Percentiles rank a stretch among this genome's conserved stretches.
These are phyloP conservation scores for Ophiocordyceps camponoti-floridani DNA, from an alignment of 2,329 filamentous ascomycete genomes.

Conservation along the genomic window DNA sequence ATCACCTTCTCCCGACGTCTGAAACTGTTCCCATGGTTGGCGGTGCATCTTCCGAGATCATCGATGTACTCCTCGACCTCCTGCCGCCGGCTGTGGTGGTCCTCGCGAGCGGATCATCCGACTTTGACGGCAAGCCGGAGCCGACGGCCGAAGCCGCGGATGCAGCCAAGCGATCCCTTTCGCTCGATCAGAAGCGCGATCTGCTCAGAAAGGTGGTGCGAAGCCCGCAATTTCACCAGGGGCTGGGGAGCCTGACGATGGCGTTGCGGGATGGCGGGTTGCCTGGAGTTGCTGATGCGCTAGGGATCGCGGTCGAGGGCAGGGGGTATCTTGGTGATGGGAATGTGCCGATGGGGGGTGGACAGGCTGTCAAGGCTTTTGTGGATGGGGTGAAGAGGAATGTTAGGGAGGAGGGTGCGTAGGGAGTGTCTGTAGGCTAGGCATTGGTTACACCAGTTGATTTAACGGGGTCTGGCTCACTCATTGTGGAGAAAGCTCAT, in stretches of 20 bases:
- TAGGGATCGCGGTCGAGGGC: slow-evolving; percentile 65
- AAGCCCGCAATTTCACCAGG: slow-evolving; percentile 83
- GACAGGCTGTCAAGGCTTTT: slow-evolving; percentile 80
- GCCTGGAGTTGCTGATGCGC: slow-evolving; percentile 73
- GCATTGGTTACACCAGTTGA: no score
- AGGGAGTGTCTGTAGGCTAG: neutral
- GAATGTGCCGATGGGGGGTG: slow-evolving; percentile 70
- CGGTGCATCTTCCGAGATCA: slow-evolving; percentile 39
- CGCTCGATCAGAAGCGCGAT: slow-evolving; percentile 57
- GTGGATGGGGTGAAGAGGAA: slow-evolving; percentile 73
- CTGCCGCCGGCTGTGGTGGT: slow-evolving; percentile 66
- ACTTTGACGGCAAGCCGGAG: slow-evolving; percentile 40
- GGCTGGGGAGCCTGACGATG: slow-evolving; percentile 66
- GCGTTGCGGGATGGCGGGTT: slow-evolving; percentile 81
- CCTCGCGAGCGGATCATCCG: slow-evolving; percentile 47
- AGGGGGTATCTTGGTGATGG: slow-evolving; percentile 66
- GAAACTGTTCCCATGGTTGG: slow-evolving; percentile 66
- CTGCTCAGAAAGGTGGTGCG: slow-evolving; percentile 68
- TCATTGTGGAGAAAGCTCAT: no score
- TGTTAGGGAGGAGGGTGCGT: slow-evolving; percentile 38
- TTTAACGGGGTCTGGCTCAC: no score
- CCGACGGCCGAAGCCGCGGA: slow-evolving; percentile 50
- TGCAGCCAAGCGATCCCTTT: slow-evolving; percentile 57
- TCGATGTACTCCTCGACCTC: slow-evolving; percentile 60
- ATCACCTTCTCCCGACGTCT: slow-evolving; percentile 64